Conservation (phyloP, 1,284 basidiomycete genomes). For the Ganoderma leucocontextum region DNA sequence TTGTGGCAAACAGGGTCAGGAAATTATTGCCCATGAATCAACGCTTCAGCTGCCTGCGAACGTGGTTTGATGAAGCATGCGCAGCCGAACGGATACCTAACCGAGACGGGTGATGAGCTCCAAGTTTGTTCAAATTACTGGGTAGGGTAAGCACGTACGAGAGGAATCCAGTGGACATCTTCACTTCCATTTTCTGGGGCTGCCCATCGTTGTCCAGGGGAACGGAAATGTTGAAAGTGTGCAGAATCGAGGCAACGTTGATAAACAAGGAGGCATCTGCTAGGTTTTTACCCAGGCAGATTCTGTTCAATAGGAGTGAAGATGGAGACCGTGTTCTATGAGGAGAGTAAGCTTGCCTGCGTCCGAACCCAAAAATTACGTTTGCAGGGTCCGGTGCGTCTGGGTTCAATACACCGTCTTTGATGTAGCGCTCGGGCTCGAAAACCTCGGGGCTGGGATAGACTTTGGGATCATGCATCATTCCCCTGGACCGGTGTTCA, state of each 20-base stretch:
- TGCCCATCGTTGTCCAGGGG: slow-evolving; percentile 18
- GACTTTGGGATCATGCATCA: slow-evolving; percentile 38
- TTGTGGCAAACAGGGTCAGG: background rate
- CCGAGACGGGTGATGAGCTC: background rate
- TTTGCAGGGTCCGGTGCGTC: slow-evolving; percentile 37
- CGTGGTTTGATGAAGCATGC: slow-evolving; percentile 17
- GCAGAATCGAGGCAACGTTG: slow-evolving; percentile 22
- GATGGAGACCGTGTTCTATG: background rate
- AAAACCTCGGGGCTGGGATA: slow-evolving; percentile 46
- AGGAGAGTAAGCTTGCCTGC: slow-evolving; percentile 35
- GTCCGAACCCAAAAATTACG: slow-evolving; percentile 45
- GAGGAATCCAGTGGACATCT: slow-evolving; percentile 21
- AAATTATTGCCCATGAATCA: slow-evolving; percentile 7
- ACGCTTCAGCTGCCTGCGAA: slow-evolving; percentile 13
- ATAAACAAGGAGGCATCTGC: slow-evolving; percentile 25
- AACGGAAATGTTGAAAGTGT: slow-evolving; percentile 23
- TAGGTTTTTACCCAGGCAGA: slow-evolving; percentile 25
- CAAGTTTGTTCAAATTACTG: background rate
- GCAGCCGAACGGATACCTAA: slow-evolving; percentile 21
- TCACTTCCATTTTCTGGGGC: slow-evolving; percentile 16
- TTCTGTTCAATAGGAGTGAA: background rate
- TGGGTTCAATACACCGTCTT: slow-evolving; percentile 41
- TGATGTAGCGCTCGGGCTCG: slow-evolving; percentile 46
- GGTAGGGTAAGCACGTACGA: slow-evolving; percentile 17
- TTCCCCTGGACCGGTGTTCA: slow-evolving; percentile 21